Evolutionary conservation across 164 flowering plant species (phyloP), one percentile per base, ranked within the genome.

Genomic region (Buxus sempervirens): DNA sequence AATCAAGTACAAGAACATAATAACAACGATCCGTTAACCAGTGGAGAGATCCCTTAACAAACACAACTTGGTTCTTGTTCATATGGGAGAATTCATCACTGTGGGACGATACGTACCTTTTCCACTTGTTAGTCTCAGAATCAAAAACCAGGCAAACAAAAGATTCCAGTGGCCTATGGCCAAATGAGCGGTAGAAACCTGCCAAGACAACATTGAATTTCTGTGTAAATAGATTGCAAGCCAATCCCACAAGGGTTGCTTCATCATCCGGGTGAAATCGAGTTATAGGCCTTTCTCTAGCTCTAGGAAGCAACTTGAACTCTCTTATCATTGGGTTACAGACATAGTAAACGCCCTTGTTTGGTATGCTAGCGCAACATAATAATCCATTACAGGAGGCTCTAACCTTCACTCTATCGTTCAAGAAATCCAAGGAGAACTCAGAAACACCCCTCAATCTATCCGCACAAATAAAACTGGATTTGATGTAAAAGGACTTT

Each of bases 341-440:
- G 9, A 93, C 86, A 78, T 90, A 93, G 65, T 86, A 90, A 63
- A 90, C 88, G 71, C 96, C 95, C 79, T 82, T 84, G 56, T 86
- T 86, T n/a, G 91, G 88, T 13, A 88, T 68, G 66, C 97, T 93
- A 21, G 96, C 84, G 71, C 97, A 93, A 78, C 97, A 91, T 73
- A 93, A 73, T 76, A 93, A 79, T 5, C 98, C 98, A 85, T 89
- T 91, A 75, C 94, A 93, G 0, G 94, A 93, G 6, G 97, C 96
- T 62, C 97, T 85, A 63, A 93, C 76, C 59, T 79, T 91, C 16
- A 93, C 96, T 61, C 96, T 86, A 67, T 91, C 96, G 10, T 76
- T 83, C 74, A 93, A 70, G 72, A 93, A 93, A 75, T 79, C 88
- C 71, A 91, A 65, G 0, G 91, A 83, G 55, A 88, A 80, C 64